Evolutionary conservation across 2,329 filamentous ascomycete genomes (phyloP).

Genomic region (Ceratocystiopsis minuta): DNA sequence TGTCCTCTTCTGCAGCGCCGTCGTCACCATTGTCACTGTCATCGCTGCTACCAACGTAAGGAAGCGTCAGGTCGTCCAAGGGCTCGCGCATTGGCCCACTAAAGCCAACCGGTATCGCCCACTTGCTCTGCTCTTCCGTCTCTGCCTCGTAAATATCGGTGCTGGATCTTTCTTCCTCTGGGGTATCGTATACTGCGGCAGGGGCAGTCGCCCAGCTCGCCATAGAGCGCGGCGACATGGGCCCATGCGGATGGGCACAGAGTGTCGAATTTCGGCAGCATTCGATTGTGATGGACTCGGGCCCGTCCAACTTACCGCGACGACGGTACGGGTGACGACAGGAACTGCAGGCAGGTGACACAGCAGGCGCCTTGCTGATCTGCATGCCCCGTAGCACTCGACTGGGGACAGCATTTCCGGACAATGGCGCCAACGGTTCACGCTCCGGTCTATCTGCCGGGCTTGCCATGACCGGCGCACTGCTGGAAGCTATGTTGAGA

Average conservation of each 20-base stretch:
- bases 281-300: slow-evolving; percentile 4
- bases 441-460: background rate
- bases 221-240: too few species aligned
- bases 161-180: too few species aligned
- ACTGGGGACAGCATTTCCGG: background rate
- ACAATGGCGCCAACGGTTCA: background rate
- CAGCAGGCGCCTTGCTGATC: slow-evolving; percentile 12
- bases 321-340: slow-evolving; percentile 29
- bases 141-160: too few species aligned
- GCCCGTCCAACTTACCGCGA: slow-evolving; percentile 27
- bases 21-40: slow-evolving; percentile 11
- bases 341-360: slow-evolving; percentile 12
- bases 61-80: slow-evolving; percentile 6
- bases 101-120: too few species aligned
- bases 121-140: too few species aligned
- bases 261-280: too few species aligned
- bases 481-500: background rate
- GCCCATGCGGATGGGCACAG: too few species aligned
- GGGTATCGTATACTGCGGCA: too few species aligned
- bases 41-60: slow-evolving; percentile 10
- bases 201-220: too few species aligned
- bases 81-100: background rate
- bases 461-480: background rate
- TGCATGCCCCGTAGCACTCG: slow-evolving; percentile 8
- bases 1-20: slow-evolving; percentile 27